Evolutionary conservation across 2,329 filamentous ascomycete species (phyloP).

Genomic region (Cladorrhinum sp.): DNA sequence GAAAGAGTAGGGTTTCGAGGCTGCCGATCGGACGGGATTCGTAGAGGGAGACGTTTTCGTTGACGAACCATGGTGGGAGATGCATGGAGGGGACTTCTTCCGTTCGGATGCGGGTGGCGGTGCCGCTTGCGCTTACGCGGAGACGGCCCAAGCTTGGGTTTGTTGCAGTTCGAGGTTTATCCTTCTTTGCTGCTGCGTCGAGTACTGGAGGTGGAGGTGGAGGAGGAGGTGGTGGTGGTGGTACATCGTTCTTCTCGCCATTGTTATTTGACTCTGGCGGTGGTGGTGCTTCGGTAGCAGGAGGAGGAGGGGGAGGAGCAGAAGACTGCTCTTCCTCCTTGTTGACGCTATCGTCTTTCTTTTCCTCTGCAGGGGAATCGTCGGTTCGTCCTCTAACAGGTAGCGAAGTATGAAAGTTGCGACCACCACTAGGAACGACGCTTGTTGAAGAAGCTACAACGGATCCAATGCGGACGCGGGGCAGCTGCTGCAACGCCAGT

Average conservation of each 20-base stretch:
- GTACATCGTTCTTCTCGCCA: background rate
- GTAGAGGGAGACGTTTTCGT: conserved; percentile 23
- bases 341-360: background rate
- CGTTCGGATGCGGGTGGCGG: conserved; percentile 16
- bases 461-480: conserved; percentile 13
- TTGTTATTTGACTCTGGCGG: conserved; percentile 7
- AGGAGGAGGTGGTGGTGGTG: background rate
- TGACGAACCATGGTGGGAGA: conserved; percentile 23
- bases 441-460: background rate
- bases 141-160: conserved; percentile 23
- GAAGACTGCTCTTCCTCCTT: background rate
- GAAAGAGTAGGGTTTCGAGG: conserved; percentile 11
- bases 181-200: conserved; percentile 16
- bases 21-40: conserved; percentile 20
- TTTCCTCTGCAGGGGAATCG: conserved; percentile 16
- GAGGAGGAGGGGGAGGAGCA: background rate
- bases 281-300: background rate
- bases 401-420: conserved; percentile 21
- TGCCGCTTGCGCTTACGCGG: conserved; percentile 20
- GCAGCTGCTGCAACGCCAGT: conserved; percentile 7
- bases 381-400: conserved; percentile 13
- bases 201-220: background rate
- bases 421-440: background rate
- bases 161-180: conserved; percentile 12
- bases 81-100: conserved; percentile 20